Conservation (phyloP, 1,139 yeast genomes). For the Candida tropicalis region DNA sequence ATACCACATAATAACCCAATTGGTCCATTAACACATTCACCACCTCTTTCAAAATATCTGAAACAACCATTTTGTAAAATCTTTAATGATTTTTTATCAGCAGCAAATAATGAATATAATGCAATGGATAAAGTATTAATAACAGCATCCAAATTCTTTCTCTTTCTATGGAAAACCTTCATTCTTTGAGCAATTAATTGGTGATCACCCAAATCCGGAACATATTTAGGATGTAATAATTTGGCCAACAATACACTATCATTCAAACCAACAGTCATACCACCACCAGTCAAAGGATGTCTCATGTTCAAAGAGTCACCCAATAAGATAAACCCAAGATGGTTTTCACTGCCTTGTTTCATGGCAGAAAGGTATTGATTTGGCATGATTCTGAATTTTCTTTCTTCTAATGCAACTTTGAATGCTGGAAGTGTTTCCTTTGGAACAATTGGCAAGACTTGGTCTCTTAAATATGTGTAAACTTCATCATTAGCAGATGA, state of each 20-base stretch:
- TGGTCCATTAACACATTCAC: slow-evolving; percentile 77
- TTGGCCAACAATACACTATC: slow-evolving; percentile 75
- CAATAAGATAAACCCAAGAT: slow-evolving; percentile 75
- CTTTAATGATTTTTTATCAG: slow-evolving; percentile 64
- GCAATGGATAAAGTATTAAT: slow-evolving; percentile 91
- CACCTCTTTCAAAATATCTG: slow-evolving; percentile 81
- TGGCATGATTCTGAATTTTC: slow-evolving; percentile 84
- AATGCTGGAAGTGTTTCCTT: slow-evolving; percentile 65
- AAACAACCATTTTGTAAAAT: slow-evolving; percentile 89
- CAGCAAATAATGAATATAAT: slow-evolving; percentile 86
- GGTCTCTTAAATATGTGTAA: slow-evolving; percentile 56
- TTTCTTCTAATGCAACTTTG: slow-evolving; percentile 38
- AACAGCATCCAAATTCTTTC: slow-evolving; percentile 81
- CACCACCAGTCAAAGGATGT: slow-evolving; percentile 98
- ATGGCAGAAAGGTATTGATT: slow-evolving; percentile 87
- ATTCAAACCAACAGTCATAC: slow-evolving; percentile 96
- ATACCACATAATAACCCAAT: slow-evolving; percentile 84
- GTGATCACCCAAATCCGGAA: slow-evolving; percentile 63
- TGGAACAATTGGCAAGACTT: slow-evolving; percentile 76
- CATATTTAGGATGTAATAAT: slow-evolving; percentile 56
- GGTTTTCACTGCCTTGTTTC: slow-evolving; percentile 52
- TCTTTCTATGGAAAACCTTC: slow-evolving; percentile 68
- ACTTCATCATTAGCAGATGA: slow-evolving; percentile 61
- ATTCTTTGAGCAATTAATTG: slow-evolving; percentile 55
- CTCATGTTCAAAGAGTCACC: slow-evolving; percentile 98